A percentile compares a stretch with the other conserved stretches of the same genome.
Conservation (phyloP, 192 early-diverging fungal species). For the Glomus cerebriforme region DNA sequence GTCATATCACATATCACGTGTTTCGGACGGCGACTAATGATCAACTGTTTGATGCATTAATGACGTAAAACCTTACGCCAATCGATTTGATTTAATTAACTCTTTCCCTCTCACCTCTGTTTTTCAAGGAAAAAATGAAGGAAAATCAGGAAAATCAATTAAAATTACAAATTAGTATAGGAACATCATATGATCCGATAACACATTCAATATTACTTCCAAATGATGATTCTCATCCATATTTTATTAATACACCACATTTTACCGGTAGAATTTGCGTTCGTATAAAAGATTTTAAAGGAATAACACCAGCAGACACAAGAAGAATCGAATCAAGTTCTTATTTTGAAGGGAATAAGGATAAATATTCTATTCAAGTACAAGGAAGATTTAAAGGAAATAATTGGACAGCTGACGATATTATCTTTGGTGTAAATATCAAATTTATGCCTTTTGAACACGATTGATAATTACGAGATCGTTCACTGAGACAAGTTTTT, state of each 20-base stretch:
- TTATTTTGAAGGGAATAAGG: constrained; percentile 62
- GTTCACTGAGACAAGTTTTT: not conserved
- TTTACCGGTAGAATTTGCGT: constrained; percentile 70
- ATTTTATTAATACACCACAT: constrained; percentile 61
- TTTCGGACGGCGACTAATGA: no score
- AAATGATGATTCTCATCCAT: constrained; percentile 68
- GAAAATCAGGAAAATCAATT: not conserved
- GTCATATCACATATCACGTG: no score
- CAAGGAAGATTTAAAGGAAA: constrained; percentile 72
- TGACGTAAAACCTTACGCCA: no score
- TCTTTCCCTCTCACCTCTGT: no score
- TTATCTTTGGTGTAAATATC: constrained; percentile 68
- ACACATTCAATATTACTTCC: constrained; percentile 43
- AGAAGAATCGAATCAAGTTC: constrained; percentile 20
- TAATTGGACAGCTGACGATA: constrained; percentile 60
- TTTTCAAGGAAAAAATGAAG: not conserved
- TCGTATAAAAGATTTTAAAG: constrained; percentile 67
- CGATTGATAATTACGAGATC: no score
- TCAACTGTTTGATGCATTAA: no score
- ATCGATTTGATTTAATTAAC: no score
- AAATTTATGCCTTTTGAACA: not conserved
- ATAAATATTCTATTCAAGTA: constrained; percentile 73
- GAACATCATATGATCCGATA: constrained; percentile 38
- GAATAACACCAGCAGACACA: constrained; percentile 48
- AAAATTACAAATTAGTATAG: constrained; percentile 44